Conservation (phyloP, 352 stramenopile genomes). For the Hyaloperonospora arabidopsidis region DNA sequence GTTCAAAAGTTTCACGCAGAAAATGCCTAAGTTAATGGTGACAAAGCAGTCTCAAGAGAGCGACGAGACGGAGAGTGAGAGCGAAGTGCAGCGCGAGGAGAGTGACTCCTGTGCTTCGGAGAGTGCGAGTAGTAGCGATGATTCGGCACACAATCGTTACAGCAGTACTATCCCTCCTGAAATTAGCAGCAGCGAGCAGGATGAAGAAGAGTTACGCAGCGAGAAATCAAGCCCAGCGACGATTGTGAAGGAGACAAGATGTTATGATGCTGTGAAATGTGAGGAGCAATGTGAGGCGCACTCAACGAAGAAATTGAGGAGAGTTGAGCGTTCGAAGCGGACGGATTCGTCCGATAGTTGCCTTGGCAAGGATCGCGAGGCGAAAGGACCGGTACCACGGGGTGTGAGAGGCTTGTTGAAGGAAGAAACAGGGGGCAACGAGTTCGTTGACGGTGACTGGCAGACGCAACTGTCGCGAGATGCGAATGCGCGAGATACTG, state of each 20-base stretch:
- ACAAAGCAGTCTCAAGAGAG: neutral
- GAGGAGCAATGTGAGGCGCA: neutral
- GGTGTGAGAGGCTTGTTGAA: neutral
- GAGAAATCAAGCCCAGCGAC: neutral
- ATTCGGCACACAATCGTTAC: neutral
- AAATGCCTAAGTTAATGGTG: no score
- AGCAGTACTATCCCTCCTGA: neutral
- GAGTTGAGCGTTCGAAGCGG: no score
- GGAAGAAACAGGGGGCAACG: slow-evolving; percentile 4
- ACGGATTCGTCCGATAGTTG: no score
- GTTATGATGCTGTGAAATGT: neutral
- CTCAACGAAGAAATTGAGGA: neutral
- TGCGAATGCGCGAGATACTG: neutral
- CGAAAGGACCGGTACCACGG: neutral
- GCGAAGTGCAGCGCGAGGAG: slow-evolving; percentile 2
- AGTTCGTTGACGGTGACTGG: slow-evolving; percentile 6
- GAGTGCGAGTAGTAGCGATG: slow-evolving; percentile 2
- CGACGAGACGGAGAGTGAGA: slow-evolving; percentile 27
- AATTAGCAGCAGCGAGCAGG: neutral
- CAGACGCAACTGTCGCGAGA: slow-evolving; percentile 4
- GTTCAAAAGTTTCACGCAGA: no score
- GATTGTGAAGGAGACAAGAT: neutral
- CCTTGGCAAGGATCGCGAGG: neutral
- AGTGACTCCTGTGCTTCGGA: slow-evolving; percentile 18
- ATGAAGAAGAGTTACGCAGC: neutral